Evolutionary conservation across 306 rosid genomes (phyloP).

Genomic region (Vigna angularis): DNA sequence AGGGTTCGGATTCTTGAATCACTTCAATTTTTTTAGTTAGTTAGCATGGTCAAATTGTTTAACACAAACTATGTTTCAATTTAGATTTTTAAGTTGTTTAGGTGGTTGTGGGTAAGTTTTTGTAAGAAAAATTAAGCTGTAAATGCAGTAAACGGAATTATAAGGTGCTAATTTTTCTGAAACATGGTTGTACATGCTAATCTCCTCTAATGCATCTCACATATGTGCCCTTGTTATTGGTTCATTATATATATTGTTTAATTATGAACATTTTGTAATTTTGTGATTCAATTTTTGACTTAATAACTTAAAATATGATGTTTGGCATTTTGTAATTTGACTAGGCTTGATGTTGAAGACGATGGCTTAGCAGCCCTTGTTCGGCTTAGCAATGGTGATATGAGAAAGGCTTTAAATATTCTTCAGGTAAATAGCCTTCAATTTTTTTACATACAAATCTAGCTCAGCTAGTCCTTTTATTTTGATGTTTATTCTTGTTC

Average conservation of each 20-base stretch:
- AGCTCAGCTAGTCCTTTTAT: constrained; percentile 6
- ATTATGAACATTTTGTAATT: not conserved
- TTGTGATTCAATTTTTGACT: constrained; percentile 26
- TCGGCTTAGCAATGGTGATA: constrained; percentile 91
- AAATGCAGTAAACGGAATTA: not conserved
- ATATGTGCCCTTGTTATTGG: constrained; percentile 11
- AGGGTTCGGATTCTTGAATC: constrained; percentile 20
- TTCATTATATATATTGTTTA: constrained; percentile 25
- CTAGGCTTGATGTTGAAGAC: constrained; percentile 83
- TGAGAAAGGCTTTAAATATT: constrained; percentile 92
- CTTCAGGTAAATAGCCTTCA: constrained; percentile 68
- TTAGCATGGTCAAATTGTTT: constrained; percentile 22
- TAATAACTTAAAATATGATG: constrained; percentile 39
- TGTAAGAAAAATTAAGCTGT: not conserved
- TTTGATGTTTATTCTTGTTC: constrained; percentile 20
- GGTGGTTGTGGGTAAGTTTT: constrained; percentile 1
- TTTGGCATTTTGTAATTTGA: constrained; percentile 36
- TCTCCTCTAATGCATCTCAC: constrained; percentile 11
- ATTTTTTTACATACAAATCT: constrained; percentile 19
- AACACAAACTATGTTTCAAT: not conserved
- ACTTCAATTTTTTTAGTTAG: constrained; percentile 25
- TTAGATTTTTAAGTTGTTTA: constrained; percentile 6
- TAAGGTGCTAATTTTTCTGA: constrained; percentile 3
- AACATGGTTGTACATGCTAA: not conserved
- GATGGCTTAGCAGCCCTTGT: constrained; percentile 81